Evolutionary conservation across 2,329 filamentous ascomycete genomes (phyloP), one percentile per base, ranked within the genome.

Genomic region (Didymella keratinophila): DNA sequence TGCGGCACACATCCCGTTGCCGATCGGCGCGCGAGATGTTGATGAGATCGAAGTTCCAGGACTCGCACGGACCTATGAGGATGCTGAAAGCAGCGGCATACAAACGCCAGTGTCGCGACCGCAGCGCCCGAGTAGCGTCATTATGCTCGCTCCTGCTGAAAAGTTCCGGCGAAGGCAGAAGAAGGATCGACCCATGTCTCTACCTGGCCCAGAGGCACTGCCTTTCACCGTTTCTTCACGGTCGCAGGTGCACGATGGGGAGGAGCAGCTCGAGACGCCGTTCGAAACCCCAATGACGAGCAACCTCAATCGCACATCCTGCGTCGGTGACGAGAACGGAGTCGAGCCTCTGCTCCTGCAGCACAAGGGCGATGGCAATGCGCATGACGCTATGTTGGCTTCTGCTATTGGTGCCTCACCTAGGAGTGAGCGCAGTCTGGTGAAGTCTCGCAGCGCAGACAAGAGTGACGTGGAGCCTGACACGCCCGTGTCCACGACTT

Each of bases 1-100:
- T 41, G 78, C 88, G 9, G 83, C 86, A 7, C 81, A 82, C 39
- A 84, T 93, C 61, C 87, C 91, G n/a, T 79, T 95, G 10, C 91
- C 91, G 0, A 79, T 88, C 39, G 81, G 81, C 23, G 82, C 86
- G 34, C 83, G 87, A 46, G 92, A 96, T 70, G 78, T 94, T 8
- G 84, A 89, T 44, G 92, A 96, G 72, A 95, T 96, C 41, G 90
- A 95, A 69, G 84, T 92, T 43, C 90, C 90, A 3, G 90, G 89
- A 0, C 81, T 92, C 5, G 86, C 84, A 1, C 86, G 82, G 56
- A 87, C 91, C 55, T 87, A 89, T 14, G 89, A 89, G 6, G 80
- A 79, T 18, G 60, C 54, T 2, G 70, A 75, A 36, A 67, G 61
- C 41, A 63, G 61, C 23, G 67, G 67, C 28, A 63, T 52, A 10